Evolutionary conservation across 2,329 filamentous ascomycete genomes (phyloP).

Genomic region (Ceratocystis papillata): DNA sequence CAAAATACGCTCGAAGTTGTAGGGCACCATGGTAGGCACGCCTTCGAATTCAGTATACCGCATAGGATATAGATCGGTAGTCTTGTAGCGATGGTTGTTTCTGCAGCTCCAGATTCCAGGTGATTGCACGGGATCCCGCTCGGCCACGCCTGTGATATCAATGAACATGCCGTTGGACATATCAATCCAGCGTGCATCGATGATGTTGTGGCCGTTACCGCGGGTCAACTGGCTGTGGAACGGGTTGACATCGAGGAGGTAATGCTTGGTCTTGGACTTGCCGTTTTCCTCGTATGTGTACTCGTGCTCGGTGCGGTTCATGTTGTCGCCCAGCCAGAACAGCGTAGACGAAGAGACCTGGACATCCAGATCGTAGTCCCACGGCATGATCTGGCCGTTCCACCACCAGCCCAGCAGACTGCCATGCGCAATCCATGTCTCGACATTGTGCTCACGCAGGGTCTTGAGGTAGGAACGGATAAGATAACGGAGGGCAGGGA

Average conservation of each 20-base stretch:
- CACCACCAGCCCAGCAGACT: slow-evolving; percentile 84
- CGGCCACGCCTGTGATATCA: slow-evolving; percentile 67
- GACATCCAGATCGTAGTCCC: slow-evolving; percentile 77
- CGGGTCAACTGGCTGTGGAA: slow-evolving; percentile 50
- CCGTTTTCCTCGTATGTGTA: slow-evolving; percentile 42
- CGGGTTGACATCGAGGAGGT: slow-evolving; percentile 68
- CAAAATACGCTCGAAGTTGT: slow-evolving; percentile 54
- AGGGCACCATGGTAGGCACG: slow-evolving; percentile 58
- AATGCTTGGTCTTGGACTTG: slow-evolving; percentile 39
- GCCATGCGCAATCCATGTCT: slow-evolving; percentile 81
- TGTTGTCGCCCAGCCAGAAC: slow-evolving; percentile 49
- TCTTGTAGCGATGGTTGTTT: slow-evolving; percentile 62
- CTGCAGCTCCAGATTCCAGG: slow-evolving; percentile 70
- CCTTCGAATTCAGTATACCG: slow-evolving; percentile 65
- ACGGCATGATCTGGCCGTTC: slow-evolving; percentile 67
- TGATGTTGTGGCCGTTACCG: slow-evolving; percentile 63
- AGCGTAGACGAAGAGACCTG: slow-evolving; percentile 62
- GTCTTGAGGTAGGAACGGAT: slow-evolving; percentile 62
- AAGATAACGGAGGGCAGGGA: slow-evolving; percentile 55
- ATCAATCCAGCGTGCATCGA: slow-evolving; percentile 78
- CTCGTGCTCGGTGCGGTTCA: slow-evolving; percentile 57
- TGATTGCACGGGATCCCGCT: slow-evolving; percentile 47
- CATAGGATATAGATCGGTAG: slow-evolving; percentile 65
- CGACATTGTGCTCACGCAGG: slow-evolving; percentile 52
- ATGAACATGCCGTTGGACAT: slow-evolving; percentile 64